Percentiles rank a stretch among this genome's conserved stretches.
Evolutionary conservation across 768 basidiomycete genomes (phyloP).

Genomic region (Psilocybe cyanescens): DNA sequence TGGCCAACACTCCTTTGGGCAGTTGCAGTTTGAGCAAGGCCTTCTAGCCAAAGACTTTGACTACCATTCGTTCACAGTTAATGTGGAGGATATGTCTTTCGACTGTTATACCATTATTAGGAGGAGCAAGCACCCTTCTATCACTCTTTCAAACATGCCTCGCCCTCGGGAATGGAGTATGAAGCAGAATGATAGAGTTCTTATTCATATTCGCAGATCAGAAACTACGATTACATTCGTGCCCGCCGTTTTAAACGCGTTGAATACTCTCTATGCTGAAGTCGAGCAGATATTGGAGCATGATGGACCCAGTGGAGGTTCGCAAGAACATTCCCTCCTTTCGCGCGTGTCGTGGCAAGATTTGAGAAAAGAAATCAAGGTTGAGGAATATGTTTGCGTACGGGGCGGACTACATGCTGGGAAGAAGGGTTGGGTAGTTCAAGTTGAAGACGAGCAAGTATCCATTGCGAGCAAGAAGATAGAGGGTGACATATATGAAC

Average conservation of each 20-base stretch:
- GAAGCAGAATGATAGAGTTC: background rate
- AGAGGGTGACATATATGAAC: too few relatives aligned
- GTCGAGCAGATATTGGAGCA: background rate
- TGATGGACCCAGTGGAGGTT: background rate
- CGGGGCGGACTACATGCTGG: background rate
- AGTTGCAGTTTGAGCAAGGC: slow-evolving; percentile 11
- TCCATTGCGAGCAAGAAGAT: background rate
- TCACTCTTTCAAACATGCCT: background rate
- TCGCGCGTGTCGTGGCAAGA: background rate
- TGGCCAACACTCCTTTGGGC: background rate
- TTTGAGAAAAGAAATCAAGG: background rate
- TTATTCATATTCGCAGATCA: too few relatives aligned
- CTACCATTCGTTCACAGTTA: background rate
- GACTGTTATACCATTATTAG: background rate
- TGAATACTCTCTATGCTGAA: background rate
- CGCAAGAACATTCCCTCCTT: too few relatives aligned
- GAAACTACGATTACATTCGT: too few relatives aligned
- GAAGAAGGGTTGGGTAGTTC: background rate
- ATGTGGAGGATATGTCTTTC: too few relatives aligned
- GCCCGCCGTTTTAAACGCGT: too few relatives aligned
- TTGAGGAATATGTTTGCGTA: background rate
- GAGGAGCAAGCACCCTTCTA: background rate
- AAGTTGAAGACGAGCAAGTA: background rate
- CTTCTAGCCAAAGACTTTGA: slow-evolving; percentile 12
- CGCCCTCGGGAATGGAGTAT: background rate